Conservation (phyloP, 192 early-diverging fungal genomes). For the Oehlia diaphana region DNA sequence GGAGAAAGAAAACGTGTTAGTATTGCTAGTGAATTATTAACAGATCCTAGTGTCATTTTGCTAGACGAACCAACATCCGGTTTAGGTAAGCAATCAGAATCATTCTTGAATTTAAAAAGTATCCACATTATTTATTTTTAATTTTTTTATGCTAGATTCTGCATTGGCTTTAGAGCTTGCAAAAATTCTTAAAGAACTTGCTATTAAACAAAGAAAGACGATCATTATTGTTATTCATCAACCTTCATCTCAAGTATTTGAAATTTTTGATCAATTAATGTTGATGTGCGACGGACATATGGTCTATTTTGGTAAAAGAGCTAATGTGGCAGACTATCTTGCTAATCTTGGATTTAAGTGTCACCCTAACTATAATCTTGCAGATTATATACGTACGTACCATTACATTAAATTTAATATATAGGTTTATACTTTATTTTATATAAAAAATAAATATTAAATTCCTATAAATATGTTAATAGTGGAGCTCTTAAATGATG, state of each 20-base stretch:
- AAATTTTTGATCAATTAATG: slow-evolving; percentile 69
- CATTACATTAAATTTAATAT: background rate
- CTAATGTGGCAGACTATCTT: background rate
- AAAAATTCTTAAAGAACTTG: slow-evolving; percentile 17
- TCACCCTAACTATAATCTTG: slow-evolving; percentile 17
- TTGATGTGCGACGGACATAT: slow-evolving; percentile 67
- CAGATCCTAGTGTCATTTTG: slow-evolving; percentile 65
- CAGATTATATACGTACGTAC: background rate
- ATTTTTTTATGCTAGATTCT: slow-evolving; percentile 1
- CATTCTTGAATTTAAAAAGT: background rate
- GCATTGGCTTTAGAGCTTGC: slow-evolving; percentile 10
- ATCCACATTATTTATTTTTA: background rate
- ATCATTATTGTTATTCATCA: slow-evolving; percentile 91
- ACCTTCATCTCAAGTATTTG: slow-evolving; percentile 78
- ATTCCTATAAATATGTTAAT: no score
- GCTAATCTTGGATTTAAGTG: slow-evolving; percentile 4
- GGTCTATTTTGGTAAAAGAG: slow-evolving; percentile 59
- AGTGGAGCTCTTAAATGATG: slow-evolving; percentile 20
- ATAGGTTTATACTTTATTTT: no score
- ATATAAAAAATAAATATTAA: no score
- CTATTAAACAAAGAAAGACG: slow-evolving; percentile 42
- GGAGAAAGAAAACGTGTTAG: slow-evolving; percentile 77
- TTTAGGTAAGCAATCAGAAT: slow-evolving; percentile 45
- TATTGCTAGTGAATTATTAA: slow-evolving; percentile 74
- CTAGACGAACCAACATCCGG: slow-evolving; percentile 76